These are phyloP conservation scores for Euphorbia peplus DNA, from an alignment of 345 rosid genomes.

Conservation along the genomic window DNA sequence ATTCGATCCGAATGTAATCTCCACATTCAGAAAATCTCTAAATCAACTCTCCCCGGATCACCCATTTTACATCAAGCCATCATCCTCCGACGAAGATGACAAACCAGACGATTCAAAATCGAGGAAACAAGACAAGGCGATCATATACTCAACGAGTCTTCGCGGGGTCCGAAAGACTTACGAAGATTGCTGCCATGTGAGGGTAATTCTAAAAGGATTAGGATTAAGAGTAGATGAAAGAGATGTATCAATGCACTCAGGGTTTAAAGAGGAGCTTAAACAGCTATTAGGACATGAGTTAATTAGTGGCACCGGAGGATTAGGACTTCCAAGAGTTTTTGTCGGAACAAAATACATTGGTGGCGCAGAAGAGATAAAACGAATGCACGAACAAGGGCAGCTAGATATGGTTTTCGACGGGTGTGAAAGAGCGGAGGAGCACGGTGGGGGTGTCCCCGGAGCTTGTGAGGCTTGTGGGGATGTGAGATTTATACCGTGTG, in stretches of 20 bases:
- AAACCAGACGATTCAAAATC: constrained; percentile 6
- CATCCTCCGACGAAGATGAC: constrained; percentile 17
- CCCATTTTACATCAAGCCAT: constrained; percentile 48
- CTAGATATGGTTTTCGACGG: constrained; percentile 28
- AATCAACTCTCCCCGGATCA: constrained; percentile 52
- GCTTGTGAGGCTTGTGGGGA: constrained; percentile 90
- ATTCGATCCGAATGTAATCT: constrained; percentile 61
- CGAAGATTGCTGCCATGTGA: constrained; percentile 73
- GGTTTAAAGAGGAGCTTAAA: constrained; percentile 60
- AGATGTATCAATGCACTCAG: constrained; percentile 84
- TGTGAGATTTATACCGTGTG: constrained; percentile 86
- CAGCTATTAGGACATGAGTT: constrained; percentile 23
- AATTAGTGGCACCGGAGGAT: constrained; percentile 8
- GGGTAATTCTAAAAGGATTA: constrained; percentile 60
- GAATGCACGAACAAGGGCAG: constrained; percentile 28
- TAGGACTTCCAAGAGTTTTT: constrained; percentile 28
- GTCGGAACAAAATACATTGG: constrained; percentile 26
- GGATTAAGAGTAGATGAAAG: constrained; percentile 65
- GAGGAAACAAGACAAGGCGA: constrained; percentile 27
- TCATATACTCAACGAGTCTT: constrained; percentile 38
- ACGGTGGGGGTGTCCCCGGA: constrained; percentile 13
- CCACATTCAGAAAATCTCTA: constrained; percentile 56
- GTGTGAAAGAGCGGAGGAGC: constrained; percentile 51
- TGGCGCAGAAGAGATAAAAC: constrained; percentile 27
- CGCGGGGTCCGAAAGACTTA: constrained; percentile 83